Evolutionary conservation across 805 yeast genomes (phyloP), one percentile per base, ranked within the genome.

Genomic region (Sugiyamaella marilandica): DNA sequence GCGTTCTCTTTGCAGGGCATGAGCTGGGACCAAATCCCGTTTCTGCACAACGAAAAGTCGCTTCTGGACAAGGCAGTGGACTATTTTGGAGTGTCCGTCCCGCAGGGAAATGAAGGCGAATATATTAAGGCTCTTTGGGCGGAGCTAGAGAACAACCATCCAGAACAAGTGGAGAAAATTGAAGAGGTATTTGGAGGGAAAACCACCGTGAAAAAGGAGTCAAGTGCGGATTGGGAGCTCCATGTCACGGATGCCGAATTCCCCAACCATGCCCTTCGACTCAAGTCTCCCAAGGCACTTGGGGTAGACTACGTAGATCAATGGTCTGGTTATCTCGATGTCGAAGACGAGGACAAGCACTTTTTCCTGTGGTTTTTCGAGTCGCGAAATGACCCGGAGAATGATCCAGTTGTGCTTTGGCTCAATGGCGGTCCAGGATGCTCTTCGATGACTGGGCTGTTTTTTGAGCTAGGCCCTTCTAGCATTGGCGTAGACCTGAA

Each of bases 361-460:
- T 83, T 88, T 66, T 88, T 87, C 73, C 78, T 74, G 64, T 77
- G 94, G 91, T 84, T 84, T 65, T 90, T 89, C 63, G 96, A 89
- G 70, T 84, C 92, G 55, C 81, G 95, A 75, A 85, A 84, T 67
- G 91, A 87, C 69, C 96, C 96, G n/a, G 72, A 72, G 58, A 86
- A 77, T 55, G 96, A 88, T 69, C 96, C 96, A 0, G 75, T 88
- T 39, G 79, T 90, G 48, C 74, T 90, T 63, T 88, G 96, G 96
- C 77, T 89, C 65, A 89, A 89, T 66, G 97, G 97, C 61, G 97
- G 97, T 14, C 96, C 97, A 43, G 97, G 97, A 2, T 89, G 96
- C 71, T 86, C 95, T 13, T 87, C 95, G 10, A 71, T 87, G 71
- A 87, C 95, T 11, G 96, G 96, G 0, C 76, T 87, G 59, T 85